Evolutionary conservation across 2,329 filamentous ascomycete genomes (phyloP).

Genomic region (Spiromastix sp.): DNA sequence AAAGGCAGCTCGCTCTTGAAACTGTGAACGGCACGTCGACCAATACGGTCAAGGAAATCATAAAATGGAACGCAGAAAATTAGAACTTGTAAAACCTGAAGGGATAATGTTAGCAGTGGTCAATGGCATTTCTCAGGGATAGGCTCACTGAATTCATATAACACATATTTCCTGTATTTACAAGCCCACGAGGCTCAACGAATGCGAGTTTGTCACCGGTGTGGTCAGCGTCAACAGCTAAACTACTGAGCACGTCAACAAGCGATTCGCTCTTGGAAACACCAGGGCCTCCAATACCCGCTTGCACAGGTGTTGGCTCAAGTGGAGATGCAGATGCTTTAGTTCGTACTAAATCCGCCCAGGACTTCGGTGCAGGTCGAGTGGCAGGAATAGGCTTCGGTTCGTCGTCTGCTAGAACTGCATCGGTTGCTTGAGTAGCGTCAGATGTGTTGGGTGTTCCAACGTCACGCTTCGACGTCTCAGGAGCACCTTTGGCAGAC

Average conservation of each 20-base stretch:
- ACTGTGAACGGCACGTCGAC: conserved; percentile 72
- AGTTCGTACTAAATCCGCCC: conserved; percentile 57
- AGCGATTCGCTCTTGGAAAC: conserved; percentile 51
- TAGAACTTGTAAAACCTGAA: conserved; percentile 83
- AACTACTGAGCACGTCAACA: conserved; percentile 65
- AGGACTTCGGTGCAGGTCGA: conserved; percentile 49
- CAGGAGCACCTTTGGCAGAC: conserved; percentile 16
- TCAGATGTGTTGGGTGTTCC: conserved; percentile 2
- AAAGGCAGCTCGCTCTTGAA: conserved; percentile 94
- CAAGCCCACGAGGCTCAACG: conserved; percentile 81
- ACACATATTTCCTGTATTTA: conserved; percentile 98
- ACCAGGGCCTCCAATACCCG: conserved; percentile 24
- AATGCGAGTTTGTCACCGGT: conserved; percentile 59
- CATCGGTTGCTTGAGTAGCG: conserved; percentile 1
- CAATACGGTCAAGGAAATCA: conserved; percentile 78
- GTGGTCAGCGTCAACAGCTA: conserved; percentile 53
- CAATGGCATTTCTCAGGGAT: neutral
- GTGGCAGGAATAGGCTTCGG: conserved; percentile 27
- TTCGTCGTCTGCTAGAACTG: conserved; percentile 3
- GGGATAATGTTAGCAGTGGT: conserved; percentile 25
- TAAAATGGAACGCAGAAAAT: conserved; percentile 93
- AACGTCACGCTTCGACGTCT: conserved; percentile 7
- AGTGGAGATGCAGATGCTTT: conserved; percentile 29
- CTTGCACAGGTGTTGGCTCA: conserved; percentile 19
- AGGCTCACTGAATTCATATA: conserved; percentile 92